Conservation (phyloP, 306 rosid species). For the Delonix regia region DNA sequence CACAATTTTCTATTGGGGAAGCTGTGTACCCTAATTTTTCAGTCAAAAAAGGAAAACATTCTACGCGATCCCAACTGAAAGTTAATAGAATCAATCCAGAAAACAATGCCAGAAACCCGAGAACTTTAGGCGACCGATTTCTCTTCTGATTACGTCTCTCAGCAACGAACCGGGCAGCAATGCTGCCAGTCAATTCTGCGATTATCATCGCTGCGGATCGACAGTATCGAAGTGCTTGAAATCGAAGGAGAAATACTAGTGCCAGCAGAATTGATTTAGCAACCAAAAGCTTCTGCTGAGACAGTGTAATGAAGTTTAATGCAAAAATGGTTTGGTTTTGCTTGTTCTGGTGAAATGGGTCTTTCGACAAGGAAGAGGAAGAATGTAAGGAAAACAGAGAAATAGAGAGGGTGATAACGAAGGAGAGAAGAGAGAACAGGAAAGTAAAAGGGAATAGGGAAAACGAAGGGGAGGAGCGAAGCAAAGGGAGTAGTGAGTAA, state of each 20-base stretch:
- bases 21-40: conserved; percentile 44
- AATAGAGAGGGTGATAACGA: conserved; percentile 52
- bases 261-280: conserved; percentile 70
- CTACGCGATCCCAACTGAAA: conserved; percentile 76
- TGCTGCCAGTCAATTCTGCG: conserved; percentile 70
- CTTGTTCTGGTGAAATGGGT: conserved; percentile 44
- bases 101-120: conserved; percentile 61
- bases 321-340: conserved; percentile 44
- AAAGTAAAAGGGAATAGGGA: conserved; percentile 70
- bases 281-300: conserved; percentile 53
- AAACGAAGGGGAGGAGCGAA: conserved; percentile 75
- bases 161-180: conserved; percentile 46
- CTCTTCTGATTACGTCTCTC: conserved; percentile 35
- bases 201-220: conserved; percentile 86
- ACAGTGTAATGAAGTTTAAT: conserved; percentile 42
- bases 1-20: conserved; percentile 49
- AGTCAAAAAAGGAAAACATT: conserved; percentile 70
- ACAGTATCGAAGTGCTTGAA: conserved; percentile 83
- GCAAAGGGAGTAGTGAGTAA: conserved; percentile 69
- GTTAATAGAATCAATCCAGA: conserved; percentile 63
- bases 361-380: conserved; percentile 47
- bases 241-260: conserved; percentile 70
- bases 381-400: conserved; percentile 38
- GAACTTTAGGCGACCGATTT: conserved; percentile 44
- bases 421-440: conserved; percentile 64